Evolutionary conservation across 441 rosid genomes (phyloP).

Genomic region (Aleurites moluccanus): DNA sequence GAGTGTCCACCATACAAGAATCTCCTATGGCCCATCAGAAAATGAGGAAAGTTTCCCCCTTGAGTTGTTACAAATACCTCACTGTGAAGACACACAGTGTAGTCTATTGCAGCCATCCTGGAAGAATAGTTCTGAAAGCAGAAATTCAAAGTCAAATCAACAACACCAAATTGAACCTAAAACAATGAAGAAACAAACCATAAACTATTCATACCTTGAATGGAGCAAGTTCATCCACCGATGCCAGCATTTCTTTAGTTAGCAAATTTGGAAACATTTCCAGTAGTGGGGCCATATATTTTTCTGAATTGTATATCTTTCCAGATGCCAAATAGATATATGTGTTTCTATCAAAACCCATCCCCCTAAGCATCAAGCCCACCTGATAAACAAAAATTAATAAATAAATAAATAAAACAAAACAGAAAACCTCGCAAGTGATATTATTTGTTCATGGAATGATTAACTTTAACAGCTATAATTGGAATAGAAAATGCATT

Average conservation of each 20-base stretch:
- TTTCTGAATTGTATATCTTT: conserved; percentile 84
- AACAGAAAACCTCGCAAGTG: background rate
- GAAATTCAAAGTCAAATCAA: conserved; percentile 38
- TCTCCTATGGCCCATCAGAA: conserved; percentile 97
- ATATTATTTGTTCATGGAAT: background rate
- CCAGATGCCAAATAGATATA: conserved; percentile 93
- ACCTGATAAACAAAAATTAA: conserved; percentile 54
- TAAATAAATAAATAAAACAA: conserved; percentile 6
- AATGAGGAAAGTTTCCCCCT: conserved; percentile 99
- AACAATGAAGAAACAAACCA: conserved; percentile 20
- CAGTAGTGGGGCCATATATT: conserved; percentile 85
- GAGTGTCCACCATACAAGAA: conserved; percentile 93
- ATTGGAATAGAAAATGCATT: background rate
- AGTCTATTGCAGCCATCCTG: conserved; percentile 99
- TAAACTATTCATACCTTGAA: conserved; percentile 55
- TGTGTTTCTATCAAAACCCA: conserved; percentile 95
- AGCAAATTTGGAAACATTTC: conserved; percentile 97
- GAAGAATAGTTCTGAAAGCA: conserved; percentile 90
- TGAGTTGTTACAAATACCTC: conserved; percentile 99
- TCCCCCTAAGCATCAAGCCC: conserved; percentile 99
- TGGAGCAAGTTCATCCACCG: conserved; percentile 86
- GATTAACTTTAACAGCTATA: background rate
- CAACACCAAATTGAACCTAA: conserved; percentile 13
- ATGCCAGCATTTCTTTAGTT: conserved; percentile 88
- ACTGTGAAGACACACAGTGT: conserved; percentile 99